Percentiles rank a stretch among this genome's conserved stretches.
phyloP scores from a whole-genome alignment of 2,329 filamentous ascomycete genomes.

The Lecanicillium sp. region DNA sequence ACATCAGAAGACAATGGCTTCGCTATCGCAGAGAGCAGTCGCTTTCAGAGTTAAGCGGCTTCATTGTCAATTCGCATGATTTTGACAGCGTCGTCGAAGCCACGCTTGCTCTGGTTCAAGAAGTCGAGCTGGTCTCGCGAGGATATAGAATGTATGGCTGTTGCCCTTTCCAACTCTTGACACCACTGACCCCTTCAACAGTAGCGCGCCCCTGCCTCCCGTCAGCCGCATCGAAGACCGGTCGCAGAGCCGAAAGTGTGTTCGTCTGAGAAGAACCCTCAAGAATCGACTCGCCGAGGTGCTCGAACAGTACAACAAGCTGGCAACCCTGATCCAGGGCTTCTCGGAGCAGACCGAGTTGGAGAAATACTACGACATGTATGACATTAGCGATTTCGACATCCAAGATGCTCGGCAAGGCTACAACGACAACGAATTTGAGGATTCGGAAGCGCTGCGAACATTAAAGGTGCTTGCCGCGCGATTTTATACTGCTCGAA shows the following conservation, averaged over 20 bases:
- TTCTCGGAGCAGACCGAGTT: constrained; percentile 76
- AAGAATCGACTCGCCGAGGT: constrained; percentile 62
- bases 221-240: constrained; percentile 85
- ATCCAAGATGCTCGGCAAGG: constrained; percentile 63
- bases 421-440: constrained; percentile 61
- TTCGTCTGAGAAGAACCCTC: constrained; percentile 71
- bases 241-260: constrained; percentile 70
- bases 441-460: constrained; percentile 72
- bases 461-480: constrained; percentile 76
- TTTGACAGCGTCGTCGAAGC: constrained; percentile 74
- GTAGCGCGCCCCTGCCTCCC: constrained; percentile 85
- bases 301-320: constrained; percentile 66
- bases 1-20: constrained; percentile 74
- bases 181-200: constrained; percentile 31
- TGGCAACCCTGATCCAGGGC: constrained; percentile 60
- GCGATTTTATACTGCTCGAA: constrained; percentile 72
- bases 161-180: constrained; percentile 14
- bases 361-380: constrained; percentile 88
- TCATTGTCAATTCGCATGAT: constrained; percentile 70
- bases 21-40: constrained; percentile 71
- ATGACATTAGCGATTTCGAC: constrained; percentile 70
- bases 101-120: constrained; percentile 77
- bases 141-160: constrained; percentile 71
- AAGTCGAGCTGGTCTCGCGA: constrained; percentile 90
- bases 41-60: constrained; percentile 59